Conservation (phyloP, 495 filamentous ascomycete species). For the Cercophora scortea region DNA sequence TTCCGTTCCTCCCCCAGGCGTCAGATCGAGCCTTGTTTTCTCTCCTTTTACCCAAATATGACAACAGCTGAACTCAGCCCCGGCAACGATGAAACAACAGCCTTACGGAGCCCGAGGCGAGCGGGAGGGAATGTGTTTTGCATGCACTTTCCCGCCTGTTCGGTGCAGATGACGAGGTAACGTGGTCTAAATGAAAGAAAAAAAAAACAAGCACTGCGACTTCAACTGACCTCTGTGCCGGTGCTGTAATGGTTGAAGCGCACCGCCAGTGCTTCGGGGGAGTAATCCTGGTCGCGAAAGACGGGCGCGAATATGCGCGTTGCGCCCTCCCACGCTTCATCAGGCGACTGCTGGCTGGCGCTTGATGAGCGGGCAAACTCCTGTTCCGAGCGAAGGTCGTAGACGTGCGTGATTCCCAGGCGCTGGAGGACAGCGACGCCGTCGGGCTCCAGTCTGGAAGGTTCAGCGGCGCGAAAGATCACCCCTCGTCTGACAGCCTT, state of each 20-base stretch:
- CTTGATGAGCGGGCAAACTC: constrained; percentile 29
- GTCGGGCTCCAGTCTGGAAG: constrained; percentile 39
- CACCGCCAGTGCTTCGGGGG: constrained; percentile 41
- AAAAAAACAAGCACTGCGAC: too few relatives aligned
- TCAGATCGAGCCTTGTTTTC: too few relatives aligned
- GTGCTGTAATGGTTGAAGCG: constrained; percentile 40
- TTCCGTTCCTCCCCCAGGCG: too few relatives aligned
- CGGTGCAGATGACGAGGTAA: too few relatives aligned
- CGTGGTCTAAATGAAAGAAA: too few relatives aligned
- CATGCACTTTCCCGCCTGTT: background rate
- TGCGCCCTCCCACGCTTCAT: constrained; percentile 40
- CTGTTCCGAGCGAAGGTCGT: constrained; percentile 53
- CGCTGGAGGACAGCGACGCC: constrained; percentile 42
- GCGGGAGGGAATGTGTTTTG: background rate
- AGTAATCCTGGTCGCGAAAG: constrained; percentile 50
- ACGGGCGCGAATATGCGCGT: constrained; percentile 48
- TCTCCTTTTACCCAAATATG: background rate
- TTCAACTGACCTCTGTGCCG: constrained; percentile 32
- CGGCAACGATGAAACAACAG: background rate
- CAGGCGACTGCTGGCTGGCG: constrained; percentile 11
- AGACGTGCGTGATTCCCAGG: constrained; percentile 55
- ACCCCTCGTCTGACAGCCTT: constrained; percentile 38
- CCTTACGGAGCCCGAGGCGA: background rate
- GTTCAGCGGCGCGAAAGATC: constrained; percentile 53
- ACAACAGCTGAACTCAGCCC: background rate